phyloP scores from a whole-genome alignment of 2,329 filamentous ascomycete genomes.

The Neopestalotiopsis clavispora region DNA sequence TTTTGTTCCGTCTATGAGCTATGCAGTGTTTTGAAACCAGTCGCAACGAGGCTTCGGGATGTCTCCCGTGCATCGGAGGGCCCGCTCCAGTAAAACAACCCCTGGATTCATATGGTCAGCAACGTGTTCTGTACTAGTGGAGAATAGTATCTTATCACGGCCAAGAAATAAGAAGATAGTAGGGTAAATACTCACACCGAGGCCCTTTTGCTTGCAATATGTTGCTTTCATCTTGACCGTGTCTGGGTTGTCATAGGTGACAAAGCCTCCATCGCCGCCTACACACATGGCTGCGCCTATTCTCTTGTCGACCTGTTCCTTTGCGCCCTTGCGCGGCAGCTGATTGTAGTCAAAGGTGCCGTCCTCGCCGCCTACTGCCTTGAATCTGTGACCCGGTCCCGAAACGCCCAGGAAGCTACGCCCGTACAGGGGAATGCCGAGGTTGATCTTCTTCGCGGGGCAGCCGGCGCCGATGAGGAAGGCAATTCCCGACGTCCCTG shows the following conservation, averaged over 20 bases:
- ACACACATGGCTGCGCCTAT: constrained; percentile 74
- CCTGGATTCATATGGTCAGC: constrained; percentile 45
- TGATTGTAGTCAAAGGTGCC: constrained; percentile 77
- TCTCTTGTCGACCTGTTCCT: constrained; percentile 71
- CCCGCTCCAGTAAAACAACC: constrained; percentile 84
- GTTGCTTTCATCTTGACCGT: constrained; percentile 77
- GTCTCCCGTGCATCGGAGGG: constrained; percentile 68
- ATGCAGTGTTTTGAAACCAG: constrained; percentile 64
- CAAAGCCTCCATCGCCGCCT: constrained; percentile 76
- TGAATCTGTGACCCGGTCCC: constrained; percentile 67
- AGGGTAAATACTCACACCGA: constrained; percentile 58
- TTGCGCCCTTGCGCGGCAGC: constrained; percentile 64
- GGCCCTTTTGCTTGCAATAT: constrained; percentile 72
- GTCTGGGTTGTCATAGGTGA: constrained; percentile 79
- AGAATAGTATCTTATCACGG: neutral
- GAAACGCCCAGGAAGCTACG: constrained; percentile 72
- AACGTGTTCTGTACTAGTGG: neutral
- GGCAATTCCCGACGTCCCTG: constrained; percentile 68
- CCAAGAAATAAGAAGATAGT: constrained; percentile 16
- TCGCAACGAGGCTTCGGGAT: constrained; percentile 61
- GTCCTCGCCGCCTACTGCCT: constrained; percentile 62
- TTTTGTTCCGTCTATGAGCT: constrained; percentile 36
- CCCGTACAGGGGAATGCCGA: constrained; percentile 78
- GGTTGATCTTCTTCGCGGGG: constrained; percentile 71
- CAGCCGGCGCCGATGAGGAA: constrained; percentile 72